Evolutionary conservation across 2,329 filamentous ascomycete genomes (phyloP), one percentile per base, ranked within the genome.

Genomic region (Diaporthe helianthi): DNA sequence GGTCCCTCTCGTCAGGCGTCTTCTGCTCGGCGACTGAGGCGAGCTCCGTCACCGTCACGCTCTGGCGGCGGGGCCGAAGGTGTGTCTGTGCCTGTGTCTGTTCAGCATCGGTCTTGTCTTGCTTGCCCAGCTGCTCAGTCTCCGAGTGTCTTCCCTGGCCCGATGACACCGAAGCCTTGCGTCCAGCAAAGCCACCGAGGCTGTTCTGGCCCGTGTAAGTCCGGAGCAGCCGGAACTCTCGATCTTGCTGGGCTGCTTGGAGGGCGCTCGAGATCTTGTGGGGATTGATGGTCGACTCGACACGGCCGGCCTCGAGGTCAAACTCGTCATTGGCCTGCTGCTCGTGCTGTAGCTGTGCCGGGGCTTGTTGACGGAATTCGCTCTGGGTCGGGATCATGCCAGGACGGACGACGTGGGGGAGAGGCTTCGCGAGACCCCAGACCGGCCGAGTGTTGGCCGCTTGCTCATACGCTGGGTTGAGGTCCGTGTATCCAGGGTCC

Each of bases 401-500:
- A 24, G 82, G 79, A 46, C 85, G 80, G 65, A 87, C 79, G 0
- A 87, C 85, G 71, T 84, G 84, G 38, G 85, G 85, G 31, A 87
- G 74, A 8, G 85, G 85, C 72, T 86, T 84, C 4, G 84, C 85
- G 64, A 87, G 75, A 75, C 83, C 82, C 81, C 85, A 87, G 55
- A 87, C 82, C 1, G 85, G 85, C 67, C 84, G 82, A 15, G 77
- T 73, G 19, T 85, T 83, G 9, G 78, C 76, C 3, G 84, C 80
- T 67, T 86, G 83, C 38, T 86, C 85, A 69, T 87, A 87, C 36
- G 83, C 81, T 2, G 86, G 85, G 64, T 88, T 87, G 4, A 87
- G 77, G 13, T 84, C 79, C 13, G 79, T 78, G 71, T 87, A 87
- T 3, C 84, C 83, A n/a, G 84, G 83, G 46, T 86, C 83, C n/a